A percentile compares a stretch with the other conserved stretches of the same genome.
Conservation (phyloP, 495 filamentous ascomycete genomes). For the Xylaria longipes region DNA sequence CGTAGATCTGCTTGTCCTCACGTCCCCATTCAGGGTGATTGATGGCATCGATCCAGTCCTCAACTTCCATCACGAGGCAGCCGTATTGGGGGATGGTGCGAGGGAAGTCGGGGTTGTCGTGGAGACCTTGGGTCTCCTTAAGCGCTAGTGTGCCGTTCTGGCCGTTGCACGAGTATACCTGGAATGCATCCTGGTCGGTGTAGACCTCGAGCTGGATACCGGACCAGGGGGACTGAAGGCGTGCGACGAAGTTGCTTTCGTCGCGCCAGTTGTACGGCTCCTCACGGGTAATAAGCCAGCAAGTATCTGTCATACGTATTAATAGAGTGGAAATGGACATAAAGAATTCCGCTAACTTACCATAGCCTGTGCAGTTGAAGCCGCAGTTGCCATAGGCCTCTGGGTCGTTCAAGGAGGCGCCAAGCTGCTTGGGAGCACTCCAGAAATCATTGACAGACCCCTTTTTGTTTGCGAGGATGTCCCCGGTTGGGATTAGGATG, state of each 20-base stretch:
- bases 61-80: slow-evolving; percentile 72
- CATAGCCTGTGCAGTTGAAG: slow-evolving; percentile 76
- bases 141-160: slow-evolving; percentile 71
- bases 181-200: slow-evolving; percentile 77
- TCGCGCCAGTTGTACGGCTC: slow-evolving; percentile 63
- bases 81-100: slow-evolving; percentile 68
- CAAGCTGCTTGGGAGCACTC: slow-evolving; percentile 75
- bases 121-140: slow-evolving; percentile 68
- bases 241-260: slow-evolving; percentile 62
- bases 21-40: slow-evolving; percentile 81
- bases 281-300: slow-evolving; percentile 54
- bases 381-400: slow-evolving; percentile 68
- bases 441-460: slow-evolving; percentile 76
- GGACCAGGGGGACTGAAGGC: slow-evolving; percentile 65
- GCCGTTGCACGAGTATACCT: slow-evolving; percentile 78
- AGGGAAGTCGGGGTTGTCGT: slow-evolving; percentile 45
- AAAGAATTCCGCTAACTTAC: slow-evolving; percentile 44
- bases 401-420: slow-evolving; percentile 66
- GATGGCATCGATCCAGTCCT: slow-evolving; percentile 82
- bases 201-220: slow-evolving; percentile 77
- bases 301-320: slow-evolving; percentile 50
- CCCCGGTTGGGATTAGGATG: slow-evolving; percentile 80
- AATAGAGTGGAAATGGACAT: not conserved
- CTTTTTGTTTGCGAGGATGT: slow-evolving; percentile 67
- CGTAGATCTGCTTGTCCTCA: slow-evolving; percentile 64